Evolutionary conservation across 768 basidiomycete species (phyloP).

Genomic region (Amanita phalloides): DNA sequence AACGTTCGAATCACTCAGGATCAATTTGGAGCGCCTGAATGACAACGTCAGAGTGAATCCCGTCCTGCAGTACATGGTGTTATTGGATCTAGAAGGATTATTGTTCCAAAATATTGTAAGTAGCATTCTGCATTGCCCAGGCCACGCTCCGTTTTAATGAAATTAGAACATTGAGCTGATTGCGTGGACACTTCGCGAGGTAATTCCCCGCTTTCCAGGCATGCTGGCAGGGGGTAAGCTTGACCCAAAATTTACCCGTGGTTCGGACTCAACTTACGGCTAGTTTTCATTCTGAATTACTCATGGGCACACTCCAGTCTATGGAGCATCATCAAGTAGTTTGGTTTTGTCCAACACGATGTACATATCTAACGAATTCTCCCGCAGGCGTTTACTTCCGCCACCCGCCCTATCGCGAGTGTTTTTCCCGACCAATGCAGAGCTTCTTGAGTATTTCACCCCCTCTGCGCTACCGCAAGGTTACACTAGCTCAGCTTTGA

Average conservation of each 20-base stretch:
- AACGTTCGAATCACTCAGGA: slow-evolving; percentile 46
- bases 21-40: slow-evolving; percentile 42
- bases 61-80: slow-evolving; percentile 52
- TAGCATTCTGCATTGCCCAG: slow-evolving; percentile 7
- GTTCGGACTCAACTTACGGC: slow-evolving; percentile 7
- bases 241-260: neutral
- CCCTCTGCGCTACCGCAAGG: slow-evolving; percentile 48
- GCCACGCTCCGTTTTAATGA: slow-evolving; percentile 3
- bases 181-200: slow-evolving; percentile 53
- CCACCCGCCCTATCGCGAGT: slow-evolving; percentile 47
- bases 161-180: slow-evolving; percentile 49
- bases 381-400: slow-evolving; percentile 49
- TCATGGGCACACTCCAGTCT: slow-evolving; percentile 63
- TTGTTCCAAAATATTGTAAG: slow-evolving; percentile 50
- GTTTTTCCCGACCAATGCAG: slow-evolving; percentile 49
- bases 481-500: slow-evolving; percentile 15
- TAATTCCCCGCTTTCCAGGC: slow-evolving; percentile 63
- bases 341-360: slow-evolving; percentile 9
- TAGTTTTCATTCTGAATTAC: slow-evolving; percentile 65
- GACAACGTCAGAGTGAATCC: slow-evolving; percentile 21
- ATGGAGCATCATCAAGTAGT: slow-evolving; percentile 58
- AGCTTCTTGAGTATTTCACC: slow-evolving; percentile 46
- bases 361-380: neutral
- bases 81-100: slow-evolving; percentile 52
- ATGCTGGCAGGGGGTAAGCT: slow-evolving; percentile 61